Evolutionary conservation across 768 basidiomycete species (phyloP), one percentile per base, ranked within the genome.

Genomic region (Tephrocybe rancida): DNA sequence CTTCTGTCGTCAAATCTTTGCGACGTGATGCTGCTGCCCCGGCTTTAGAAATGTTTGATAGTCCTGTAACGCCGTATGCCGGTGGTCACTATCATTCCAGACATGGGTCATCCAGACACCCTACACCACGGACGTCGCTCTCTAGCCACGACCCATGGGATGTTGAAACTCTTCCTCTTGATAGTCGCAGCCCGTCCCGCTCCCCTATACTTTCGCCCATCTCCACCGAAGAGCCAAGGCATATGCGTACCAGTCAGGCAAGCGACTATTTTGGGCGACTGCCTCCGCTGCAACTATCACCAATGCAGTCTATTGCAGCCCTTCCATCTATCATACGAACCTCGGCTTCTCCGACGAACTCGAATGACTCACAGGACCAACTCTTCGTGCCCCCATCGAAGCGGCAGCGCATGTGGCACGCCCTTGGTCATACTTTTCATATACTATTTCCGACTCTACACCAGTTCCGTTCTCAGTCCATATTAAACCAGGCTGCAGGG

Each of bases 381-480:
- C 63, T 69, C 5, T 78, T 69, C 53, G 60, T 67, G 1, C 76
- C 76, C 1, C 74, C 66, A 1, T 70, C 81, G 7, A 72, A 70
- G 32, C 60, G 72, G 24, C 78, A 80, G 60, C 72, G 78, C 9
- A 35, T 71, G 47, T 69, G 57, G 50, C 52, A 68, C 25, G 63
- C 73, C 13, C 53, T 85, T 10, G 64, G 67, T 3, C 71, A 71
- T 38, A 73, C 80, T 0, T 77, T 73, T 49, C 80, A 89, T 58
- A 83, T 85, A 5, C 74, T 98, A 5, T 96, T 96, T 70, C 95
- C 96, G 0, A 90, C 94, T 0, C 72, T 98, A 1, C 85, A 87
- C 50, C 76, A 82, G 45, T 90, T 97, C 67, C 54, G 71, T 24
- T 74, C 78, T 21, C 94, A 96, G 69, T 85, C 86, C 16, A 59